phyloP scores from a whole-genome alignment of 2,329 filamentous ascomycete species.

The Aureobasidium sp. region DNA sequence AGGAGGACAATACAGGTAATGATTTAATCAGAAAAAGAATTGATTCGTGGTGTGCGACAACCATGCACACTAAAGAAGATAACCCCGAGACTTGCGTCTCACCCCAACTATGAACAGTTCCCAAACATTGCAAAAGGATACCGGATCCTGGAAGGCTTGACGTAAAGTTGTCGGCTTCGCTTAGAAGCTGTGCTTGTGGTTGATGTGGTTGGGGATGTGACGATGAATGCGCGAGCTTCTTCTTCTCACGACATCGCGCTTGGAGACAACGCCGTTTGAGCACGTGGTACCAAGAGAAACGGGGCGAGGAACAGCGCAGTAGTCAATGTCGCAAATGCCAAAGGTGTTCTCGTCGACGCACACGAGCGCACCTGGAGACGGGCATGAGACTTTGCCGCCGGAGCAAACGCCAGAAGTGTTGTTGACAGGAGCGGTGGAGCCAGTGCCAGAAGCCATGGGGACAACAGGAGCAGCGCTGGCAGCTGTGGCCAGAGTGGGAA shows the following conservation, averaged over 20 bases:
- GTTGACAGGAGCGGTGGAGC: slow-evolving; percentile 12
- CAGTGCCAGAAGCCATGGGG: slow-evolving; percentile 12
- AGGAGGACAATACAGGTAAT: background rate
- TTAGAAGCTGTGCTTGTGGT: slow-evolving; percentile 9
- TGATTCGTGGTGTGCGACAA: background rate
- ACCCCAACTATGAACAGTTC: background rate
- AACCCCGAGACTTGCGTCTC: slow-evolving; percentile 10
- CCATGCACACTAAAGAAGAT: background rate
- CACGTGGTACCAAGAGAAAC: slow-evolving; percentile 39
- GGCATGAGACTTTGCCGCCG: slow-evolving; percentile 30
- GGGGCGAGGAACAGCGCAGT: slow-evolving; percentile 34
- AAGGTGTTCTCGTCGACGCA: slow-evolving; percentile 38
- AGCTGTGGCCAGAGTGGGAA: background rate
- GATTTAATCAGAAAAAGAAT: background rate
- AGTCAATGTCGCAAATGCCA: slow-evolving; percentile 38
- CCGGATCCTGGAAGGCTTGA: background rate
- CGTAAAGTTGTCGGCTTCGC: background rate
- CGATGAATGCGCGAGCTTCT: slow-evolving; percentile 19
- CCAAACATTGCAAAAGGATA: background rate
- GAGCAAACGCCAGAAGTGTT: slow-evolving; percentile 19
- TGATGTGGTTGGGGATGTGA: slow-evolving; percentile 13
- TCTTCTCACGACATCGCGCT: slow-evolving; percentile 18
- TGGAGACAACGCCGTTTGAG: slow-evolving; percentile 29
- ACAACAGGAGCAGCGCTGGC: slow-evolving; percentile 9
- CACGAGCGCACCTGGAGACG: slow-evolving; percentile 35